A percentile compares a stretch with the other conserved stretches of the same genome.
phyloP scores from a whole-genome alignment of 257 asterid genomes.

The Solanum bukasovii region DNA sequence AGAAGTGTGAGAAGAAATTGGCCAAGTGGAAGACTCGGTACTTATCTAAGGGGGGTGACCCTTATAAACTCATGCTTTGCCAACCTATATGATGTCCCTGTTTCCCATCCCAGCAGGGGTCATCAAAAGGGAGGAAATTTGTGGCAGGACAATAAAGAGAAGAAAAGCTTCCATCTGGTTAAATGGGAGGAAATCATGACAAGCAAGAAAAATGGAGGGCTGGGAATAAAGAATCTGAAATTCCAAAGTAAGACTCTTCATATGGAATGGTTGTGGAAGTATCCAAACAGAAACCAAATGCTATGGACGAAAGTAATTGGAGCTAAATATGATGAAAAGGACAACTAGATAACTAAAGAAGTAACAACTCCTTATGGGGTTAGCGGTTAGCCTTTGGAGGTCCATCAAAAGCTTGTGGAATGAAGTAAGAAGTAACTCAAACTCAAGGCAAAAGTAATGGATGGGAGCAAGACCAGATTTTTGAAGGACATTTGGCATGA shows the following conservation, averaged over 20 bases:
- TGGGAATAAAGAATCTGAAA: background rate
- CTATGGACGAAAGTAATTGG: background rate
- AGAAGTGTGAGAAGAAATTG: background rate
- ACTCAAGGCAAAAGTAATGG: background rate
- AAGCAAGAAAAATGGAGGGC: background rate
- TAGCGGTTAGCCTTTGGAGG: background rate
- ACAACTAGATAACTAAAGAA: background rate
- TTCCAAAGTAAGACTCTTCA: background rate
- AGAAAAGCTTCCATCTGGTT: background rate
- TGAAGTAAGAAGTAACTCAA: background rate
- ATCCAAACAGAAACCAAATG: background rate
- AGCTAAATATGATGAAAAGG: background rate
- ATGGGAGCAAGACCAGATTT: background rate
- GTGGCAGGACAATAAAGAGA: background rate
- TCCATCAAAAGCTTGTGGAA: background rate
- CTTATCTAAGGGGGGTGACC: background rate
- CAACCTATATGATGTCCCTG: background rate
- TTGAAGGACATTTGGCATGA: background rate
- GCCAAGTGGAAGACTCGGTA: background rate
- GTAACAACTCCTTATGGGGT: background rate
- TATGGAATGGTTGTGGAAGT: background rate
- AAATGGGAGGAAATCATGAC: background rate
- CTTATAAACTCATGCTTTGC: background rate
- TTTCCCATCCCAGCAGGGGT: background rate
- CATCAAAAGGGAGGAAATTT: background rate